These are phyloP conservation scores for Globisporangium uncinulatum DNA, from an alignment of 352 stramenopile species.

Conservation along the genomic window DNA sequence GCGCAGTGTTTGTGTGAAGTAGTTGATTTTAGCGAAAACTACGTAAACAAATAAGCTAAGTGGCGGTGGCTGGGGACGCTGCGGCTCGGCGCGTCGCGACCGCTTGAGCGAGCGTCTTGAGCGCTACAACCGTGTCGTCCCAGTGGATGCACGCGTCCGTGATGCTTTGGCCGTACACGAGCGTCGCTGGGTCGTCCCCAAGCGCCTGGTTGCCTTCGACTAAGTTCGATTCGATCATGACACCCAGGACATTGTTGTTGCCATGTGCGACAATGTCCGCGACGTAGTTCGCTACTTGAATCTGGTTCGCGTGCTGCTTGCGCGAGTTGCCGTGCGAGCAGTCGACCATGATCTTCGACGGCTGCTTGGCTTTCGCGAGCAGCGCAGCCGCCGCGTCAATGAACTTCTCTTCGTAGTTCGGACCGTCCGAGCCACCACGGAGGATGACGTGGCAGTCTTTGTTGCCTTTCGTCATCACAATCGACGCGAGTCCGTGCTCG, in stretches of 20 bases:
- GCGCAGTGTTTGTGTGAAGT: too few species aligned
- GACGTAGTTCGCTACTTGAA: slow-evolving; percentile 62
- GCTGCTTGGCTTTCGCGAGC: slow-evolving; percentile 86
- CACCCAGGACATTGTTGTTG: slow-evolving; percentile 75
- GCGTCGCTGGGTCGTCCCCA: slow-evolving; percentile 62
- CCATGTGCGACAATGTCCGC: slow-evolving; percentile 78
- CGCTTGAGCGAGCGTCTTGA: slow-evolving; percentile 52
- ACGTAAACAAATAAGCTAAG: neutral
- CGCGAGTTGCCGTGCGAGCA: slow-evolving; percentile 89
- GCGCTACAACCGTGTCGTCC: slow-evolving; percentile 67
- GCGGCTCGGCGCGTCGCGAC: slow-evolving; percentile 38
- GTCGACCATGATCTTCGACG: slow-evolving; percentile 85
- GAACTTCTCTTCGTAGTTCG: slow-evolving; percentile 81
- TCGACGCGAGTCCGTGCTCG: slow-evolving; percentile 79
- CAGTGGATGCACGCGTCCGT: slow-evolving; percentile 88
- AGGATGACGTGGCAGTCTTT: slow-evolving; percentile 86
- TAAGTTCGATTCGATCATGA: slow-evolving; percentile 91
- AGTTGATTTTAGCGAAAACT: too few species aligned
- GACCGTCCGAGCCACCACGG: slow-evolving; percentile 76
- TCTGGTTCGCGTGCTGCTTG: slow-evolving; percentile 88
- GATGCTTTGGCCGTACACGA: slow-evolving; percentile 87
- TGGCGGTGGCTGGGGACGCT: slow-evolving; percentile 7
- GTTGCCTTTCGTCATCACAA: slow-evolving; percentile 86
- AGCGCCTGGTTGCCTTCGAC: slow-evolving; percentile 77
- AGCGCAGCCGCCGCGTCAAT: slow-evolving; percentile 72